These are phyloP conservation scores for Polytolypa hystricis DNA, from an alignment of 2,329 filamentous ascomycete genomes.

Conservation along the genomic window DNA sequence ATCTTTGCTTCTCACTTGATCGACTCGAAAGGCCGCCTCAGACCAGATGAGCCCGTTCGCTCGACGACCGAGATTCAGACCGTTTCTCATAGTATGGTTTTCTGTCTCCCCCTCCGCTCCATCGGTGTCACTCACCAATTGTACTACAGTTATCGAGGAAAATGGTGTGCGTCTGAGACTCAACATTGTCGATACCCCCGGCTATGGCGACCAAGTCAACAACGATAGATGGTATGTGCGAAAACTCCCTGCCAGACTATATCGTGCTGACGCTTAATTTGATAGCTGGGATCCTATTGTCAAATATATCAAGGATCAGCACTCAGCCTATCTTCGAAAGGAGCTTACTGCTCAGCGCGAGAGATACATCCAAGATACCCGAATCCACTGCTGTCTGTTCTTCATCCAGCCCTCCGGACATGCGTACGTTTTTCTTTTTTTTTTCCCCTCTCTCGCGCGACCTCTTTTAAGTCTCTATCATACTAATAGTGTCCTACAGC, in stretches of 20 bases:
- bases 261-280: slow-evolving; percentile 3
- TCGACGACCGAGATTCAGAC: slow-evolving; percentile 97
- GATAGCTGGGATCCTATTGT: slow-evolving; percentile 91
- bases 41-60: slow-evolving; percentile 85
- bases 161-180: slow-evolving; percentile 94
- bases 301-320: slow-evolving; percentile 99
- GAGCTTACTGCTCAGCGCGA: slow-evolving; percentile 98
- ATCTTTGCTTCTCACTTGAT: slow-evolving; percentile 99
- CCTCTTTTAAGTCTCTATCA: too few species aligned
- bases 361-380: slow-evolving; percentile 97
- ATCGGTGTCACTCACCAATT: neutral
- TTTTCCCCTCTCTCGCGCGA: too few species aligned
- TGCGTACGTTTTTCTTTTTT: slow-evolving; percentile 41
- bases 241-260: slow-evolving; percentile 14
- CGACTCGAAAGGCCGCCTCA: slow-evolving; percentile 92
- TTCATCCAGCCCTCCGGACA: slow-evolving; percentile 99
- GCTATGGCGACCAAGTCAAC: slow-evolving; percentile 97
- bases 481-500: slow-evolving; percentile 19
- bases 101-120: neutral
- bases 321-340: slow-evolving; percentile 97
- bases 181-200: slow-evolving; percentile 98
- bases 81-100: slow-evolving; percentile 67
- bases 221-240: slow-evolving; percentile 81
- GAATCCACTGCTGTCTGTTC: slow-evolving; percentile 98
- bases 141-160: slow-evolving; percentile 73